Evolutionary conservation across 805 yeast species (phyloP).

Genomic region (Starmerella kuoi): DNA sequence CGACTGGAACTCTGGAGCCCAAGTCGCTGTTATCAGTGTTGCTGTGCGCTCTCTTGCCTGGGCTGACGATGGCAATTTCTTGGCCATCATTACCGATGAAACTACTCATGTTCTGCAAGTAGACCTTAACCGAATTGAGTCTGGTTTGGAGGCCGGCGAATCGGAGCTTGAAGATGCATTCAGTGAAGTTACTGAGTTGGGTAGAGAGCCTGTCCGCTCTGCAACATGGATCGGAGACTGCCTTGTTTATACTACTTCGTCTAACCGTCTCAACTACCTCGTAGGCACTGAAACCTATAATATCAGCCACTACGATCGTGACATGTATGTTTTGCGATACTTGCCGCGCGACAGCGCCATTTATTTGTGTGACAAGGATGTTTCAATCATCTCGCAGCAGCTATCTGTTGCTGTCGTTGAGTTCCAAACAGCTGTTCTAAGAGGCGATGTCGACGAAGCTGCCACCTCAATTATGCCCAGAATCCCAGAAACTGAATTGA

Average conservation of each 20-base stretch:
- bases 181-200: constrained; percentile 69
- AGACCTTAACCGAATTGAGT: constrained; percentile 53
- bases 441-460: constrained; percentile 87
- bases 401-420: constrained; percentile 79
- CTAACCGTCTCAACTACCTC: constrained; percentile 81
- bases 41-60: constrained; percentile 65
- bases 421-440: constrained; percentile 86
- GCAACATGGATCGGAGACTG: constrained; percentile 98
- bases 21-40: constrained; percentile 83
- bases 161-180: constrained; percentile 69
- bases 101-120: constrained; percentile 62
- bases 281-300: constrained; percentile 92
- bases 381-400: constrained; percentile 67
- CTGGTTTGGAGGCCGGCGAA: constrained; percentile 45
- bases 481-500: constrained; percentile 49
- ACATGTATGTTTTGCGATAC: constrained; percentile 78
- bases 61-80: constrained; percentile 87
- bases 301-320: constrained; percentile 82
- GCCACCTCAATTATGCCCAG: constrained; percentile 38
- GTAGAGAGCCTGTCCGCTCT: constrained; percentile 59
- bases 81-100: constrained; percentile 62
- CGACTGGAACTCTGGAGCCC: constrained; percentile 81
- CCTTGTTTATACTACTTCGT: constrained; percentile 73
- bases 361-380: constrained; percentile 82
- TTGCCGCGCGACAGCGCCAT: constrained; percentile 81